These are phyloP conservation scores for Fusarium nanum DNA, from an alignment of 2,329 filamentous ascomycete species.

Conservation along the genomic window DNA sequence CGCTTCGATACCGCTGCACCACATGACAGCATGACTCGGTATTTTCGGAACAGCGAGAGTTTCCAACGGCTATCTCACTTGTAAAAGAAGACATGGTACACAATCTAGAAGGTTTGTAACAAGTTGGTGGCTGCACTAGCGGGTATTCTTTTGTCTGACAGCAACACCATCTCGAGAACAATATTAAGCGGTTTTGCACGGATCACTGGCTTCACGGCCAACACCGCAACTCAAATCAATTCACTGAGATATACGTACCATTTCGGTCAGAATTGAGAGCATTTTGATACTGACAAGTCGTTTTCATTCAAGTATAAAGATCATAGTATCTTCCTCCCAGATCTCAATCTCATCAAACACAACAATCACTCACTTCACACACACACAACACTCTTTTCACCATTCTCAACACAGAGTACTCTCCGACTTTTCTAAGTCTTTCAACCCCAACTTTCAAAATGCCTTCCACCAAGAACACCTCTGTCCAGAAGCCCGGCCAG, in stretches of 20 bases:
- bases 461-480: slow-evolving; percentile 48
- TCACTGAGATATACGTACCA: slow-evolving; percentile 20
- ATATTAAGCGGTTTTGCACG: slow-evolving; percentile 39
- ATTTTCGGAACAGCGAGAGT: neutral
- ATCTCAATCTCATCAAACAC: slow-evolving; percentile 19
- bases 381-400: slow-evolving; percentile 39
- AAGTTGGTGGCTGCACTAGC: slow-evolving; percentile 16
- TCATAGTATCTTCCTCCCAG: neutral
- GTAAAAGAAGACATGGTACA: neutral
- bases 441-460: slow-evolving; percentile 48
- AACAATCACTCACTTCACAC: slow-evolving; percentile 34
- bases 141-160: slow-evolving; percentile 19
- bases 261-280: neutral
- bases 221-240: neutral
- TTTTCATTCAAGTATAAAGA: slow-evolving; percentile 37
- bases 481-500: slow-evolving; percentile 43
- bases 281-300: neutral
- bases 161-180: slow-evolving; percentile 44
- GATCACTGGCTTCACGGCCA: slow-evolving; percentile 31
- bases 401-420: slow-evolving; percentile 44
- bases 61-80: neutral
- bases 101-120: slow-evolving; percentile 10
- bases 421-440: slow-evolving; percentile 43
- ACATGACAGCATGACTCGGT: slow-evolving; percentile 4
- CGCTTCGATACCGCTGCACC: slow-evolving; percentile 5